Percentiles rank a stretch among this genome's conserved stretches.
Evolutionary conservation across 768 basidiomycete species (phyloP).

Genomic region (Boletus rex-veris): DNA sequence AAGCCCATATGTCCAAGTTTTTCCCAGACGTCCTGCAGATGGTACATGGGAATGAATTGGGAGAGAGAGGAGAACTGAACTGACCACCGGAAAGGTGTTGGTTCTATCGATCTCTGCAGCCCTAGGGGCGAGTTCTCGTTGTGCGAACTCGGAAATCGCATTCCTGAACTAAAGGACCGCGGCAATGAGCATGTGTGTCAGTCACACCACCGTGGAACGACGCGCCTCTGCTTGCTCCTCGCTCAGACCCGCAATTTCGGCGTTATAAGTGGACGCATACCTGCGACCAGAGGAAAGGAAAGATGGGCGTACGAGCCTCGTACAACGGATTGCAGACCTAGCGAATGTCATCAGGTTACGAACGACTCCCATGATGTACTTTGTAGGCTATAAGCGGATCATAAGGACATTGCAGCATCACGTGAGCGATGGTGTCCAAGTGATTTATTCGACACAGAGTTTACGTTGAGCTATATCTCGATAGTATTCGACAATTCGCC

Average conservation of each 20-base stretch:
- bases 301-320: background rate
- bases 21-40: constrained; percentile 72
- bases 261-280: constrained; percentile 58
- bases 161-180: constrained; percentile 62
- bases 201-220: background rate
- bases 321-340: constrained; percentile 10
- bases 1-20: constrained; percentile 92
- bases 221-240: constrained; percentile 77
- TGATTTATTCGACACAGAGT: constrained; percentile 20
- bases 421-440: background rate
- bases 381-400: constrained; percentile 13
- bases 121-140: constrained; percentile 79
- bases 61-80: constrained; percentile 15
- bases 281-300: constrained; percentile 2
- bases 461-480: constrained; percentile 10
- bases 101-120: constrained; percentile 84
- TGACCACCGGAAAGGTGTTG: constrained; percentile 75
- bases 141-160: constrained; percentile 74
- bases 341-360: constrained; percentile 6
- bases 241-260: constrained; percentile 70
- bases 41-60: constrained; percentile 2
- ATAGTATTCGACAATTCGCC: constrained; percentile 55
- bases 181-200: background rate
- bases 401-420: constrained; percentile 7
- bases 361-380: background rate